Conservation (phyloP, 2,329 filamentous ascomycete species). For the Colletotrichum sansevieriae region DNA sequence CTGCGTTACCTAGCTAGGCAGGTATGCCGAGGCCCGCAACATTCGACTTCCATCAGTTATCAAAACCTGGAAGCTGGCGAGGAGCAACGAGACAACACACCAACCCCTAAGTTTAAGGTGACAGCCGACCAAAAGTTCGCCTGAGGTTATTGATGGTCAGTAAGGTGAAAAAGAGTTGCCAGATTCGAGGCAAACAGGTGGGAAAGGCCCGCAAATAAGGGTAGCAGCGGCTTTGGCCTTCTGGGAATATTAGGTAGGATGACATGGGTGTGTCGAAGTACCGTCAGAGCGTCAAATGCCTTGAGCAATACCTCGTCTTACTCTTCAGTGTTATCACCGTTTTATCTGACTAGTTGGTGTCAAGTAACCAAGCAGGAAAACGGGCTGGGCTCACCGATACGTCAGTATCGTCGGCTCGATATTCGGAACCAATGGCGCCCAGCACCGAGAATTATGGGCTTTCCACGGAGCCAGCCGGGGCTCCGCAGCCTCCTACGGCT, state of each 20-base stretch:
- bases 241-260: background rate
- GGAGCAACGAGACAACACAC: slow-evolving; percentile 12
- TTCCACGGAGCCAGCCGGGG: slow-evolving; percentile 20
- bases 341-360: too few species aligned
- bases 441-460: slow-evolving; percentile 4
- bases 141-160: slow-evolving; percentile 7
- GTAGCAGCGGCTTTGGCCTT: slow-evolving; percentile 35
- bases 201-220: slow-evolving; percentile 20
- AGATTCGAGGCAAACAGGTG: slow-evolving; percentile 20
- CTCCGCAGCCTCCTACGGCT: slow-evolving; percentile 13
- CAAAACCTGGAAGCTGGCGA: slow-evolving; percentile 13
- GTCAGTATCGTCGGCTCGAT: too few species aligned
- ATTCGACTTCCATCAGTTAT: slow-evolving; percentile 28
- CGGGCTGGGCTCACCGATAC: too few species aligned
- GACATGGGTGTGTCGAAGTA: background rate
- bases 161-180: background rate
- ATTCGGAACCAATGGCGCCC: background rate
- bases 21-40: slow-evolving; percentile 2
- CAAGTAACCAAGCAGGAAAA: too few species aligned
- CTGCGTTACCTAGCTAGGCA: slow-evolving; percentile 12
- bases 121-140: slow-evolving; percentile 9
- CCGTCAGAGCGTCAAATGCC: background rate
- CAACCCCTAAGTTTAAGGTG: slow-evolving; percentile 34
- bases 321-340: background rate
- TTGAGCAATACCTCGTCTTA: background rate